Conservation (phyloP, 805 yeast species). For the Debaryomyces hansenii region DNA sequence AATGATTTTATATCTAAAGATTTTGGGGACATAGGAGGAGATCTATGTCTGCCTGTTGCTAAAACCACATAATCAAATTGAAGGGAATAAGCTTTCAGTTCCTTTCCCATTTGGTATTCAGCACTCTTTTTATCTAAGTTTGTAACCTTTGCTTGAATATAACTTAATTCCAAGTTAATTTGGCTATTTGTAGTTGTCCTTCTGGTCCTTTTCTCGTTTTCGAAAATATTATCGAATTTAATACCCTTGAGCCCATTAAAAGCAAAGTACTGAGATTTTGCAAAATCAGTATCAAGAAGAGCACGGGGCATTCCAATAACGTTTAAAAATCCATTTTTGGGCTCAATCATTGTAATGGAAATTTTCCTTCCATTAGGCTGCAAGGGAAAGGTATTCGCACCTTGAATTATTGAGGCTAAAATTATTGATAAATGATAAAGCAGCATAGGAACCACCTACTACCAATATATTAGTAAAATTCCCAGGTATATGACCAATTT, state of each 20-base stretch:
- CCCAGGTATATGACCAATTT: too few relatives aligned
- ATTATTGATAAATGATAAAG: not conserved
- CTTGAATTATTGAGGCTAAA: not conserved
- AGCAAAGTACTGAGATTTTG: conserved; percentile 27
- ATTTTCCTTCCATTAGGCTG: too few relatives aligned
- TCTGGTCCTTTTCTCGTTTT: too few relatives aligned
- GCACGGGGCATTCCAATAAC: conserved; percentile 28
- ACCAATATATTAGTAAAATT: not conserved
- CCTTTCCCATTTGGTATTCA: conserved; percentile 6
- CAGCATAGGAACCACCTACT: not conserved
- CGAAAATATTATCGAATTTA: too few relatives aligned
- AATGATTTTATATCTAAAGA: conserved; percentile 31
- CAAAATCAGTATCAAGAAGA: conserved; percentile 26
- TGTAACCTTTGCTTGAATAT: conserved; percentile 23
- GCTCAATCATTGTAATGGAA: conserved; percentile 25
- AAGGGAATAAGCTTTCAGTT: conserved; percentile 2
- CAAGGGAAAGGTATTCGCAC: too few relatives aligned
- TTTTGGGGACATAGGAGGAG: conserved; percentile 48
- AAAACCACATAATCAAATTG: conserved; percentile 39
- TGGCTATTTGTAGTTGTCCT: too few relatives aligned
- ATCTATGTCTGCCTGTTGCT: conserved; percentile 44
- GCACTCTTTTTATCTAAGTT: conserved; percentile 16
- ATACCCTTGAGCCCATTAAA: conserved; percentile 12
- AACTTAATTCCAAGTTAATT: conserved; percentile 5
- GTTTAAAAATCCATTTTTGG: conserved; percentile 28